Evolutionary conservation across 2,329 filamentous ascomycete species (phyloP), one percentile per base, ranked within the genome.

Genomic region (Penicillium occitanis): DNA sequence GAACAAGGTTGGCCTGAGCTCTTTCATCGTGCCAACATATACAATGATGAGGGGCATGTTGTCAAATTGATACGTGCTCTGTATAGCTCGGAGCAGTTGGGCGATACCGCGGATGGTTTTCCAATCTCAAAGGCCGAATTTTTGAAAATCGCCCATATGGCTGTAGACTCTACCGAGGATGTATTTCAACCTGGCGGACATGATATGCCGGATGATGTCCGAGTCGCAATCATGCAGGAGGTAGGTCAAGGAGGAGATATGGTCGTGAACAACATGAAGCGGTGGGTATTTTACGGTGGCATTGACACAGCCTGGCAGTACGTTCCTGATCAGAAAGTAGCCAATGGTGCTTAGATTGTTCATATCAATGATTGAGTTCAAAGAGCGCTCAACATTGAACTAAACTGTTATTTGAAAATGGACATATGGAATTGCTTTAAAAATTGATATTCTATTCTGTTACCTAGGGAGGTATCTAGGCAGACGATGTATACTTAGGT

Each of bases 251-350:
- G 51, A 55, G 51, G 51, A 10, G 51, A 57, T 35, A 57, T 57
- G 28, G 51, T 57, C 30, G 51, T 57, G 51, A 57, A 57, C 28
- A 57, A 57, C 51, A 28, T 57, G 51, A 57, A 28, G 51, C 17
- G 51, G 30, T 57, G 51, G 51, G 51, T 57, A 10, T 57, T 57
- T 35, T 57, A 57, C 28, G 51, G 51, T 19, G 51, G 51, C 13
- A 28, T 57, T 35, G 51, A 57, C 11, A 35, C 14, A n/a, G 10
- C 30, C 28, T 57, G 51, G 51, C 7, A n/a, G 14, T 44, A 17
- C 42, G 42, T 44, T 44, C 42, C 42, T 44, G 42, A 44, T 44
- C n/a, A 6, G 42, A 44, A 8, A n/a, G 17, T 19, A 44, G 7
- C 17, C 42, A 19, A 19, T 44, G 6, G 42, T 19, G n/a, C 42